Evolutionary conservation across 2,329 filamentous ascomycete genomes (phyloP), one percentile per base, ranked within the genome.

Genomic region (Stagonosporopsis cucurbitacearum): DNA sequence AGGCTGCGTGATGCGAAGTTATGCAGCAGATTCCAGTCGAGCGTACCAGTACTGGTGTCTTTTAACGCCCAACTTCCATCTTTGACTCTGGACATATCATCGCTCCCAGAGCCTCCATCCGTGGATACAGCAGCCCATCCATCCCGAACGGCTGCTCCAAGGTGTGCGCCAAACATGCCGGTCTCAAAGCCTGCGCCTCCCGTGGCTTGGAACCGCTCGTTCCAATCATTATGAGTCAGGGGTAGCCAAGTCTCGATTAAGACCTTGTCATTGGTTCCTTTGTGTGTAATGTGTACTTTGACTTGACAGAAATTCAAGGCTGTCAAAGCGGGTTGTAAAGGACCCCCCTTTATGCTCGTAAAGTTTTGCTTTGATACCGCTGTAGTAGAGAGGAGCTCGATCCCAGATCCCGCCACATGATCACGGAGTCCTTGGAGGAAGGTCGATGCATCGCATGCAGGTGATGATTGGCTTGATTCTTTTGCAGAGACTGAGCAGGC

Each of bases 1-100:
- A 78, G 33, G n/a, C 75, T 72, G 0, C 71, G 63, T 0, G 69
- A 74, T 0, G 73, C 77, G 20, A 77, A 75, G 46, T 79, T 75
- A 11, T 74, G 64, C 6, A 80, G 43, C 3, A 70, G 47, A 26
- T 66, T 50, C 65, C 69, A 70, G 19, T 75, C 64, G 3, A 74
- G 50, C 15, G 60, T 63, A 1, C 65, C 52, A 33, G 70, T 58
- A 1, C 25, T 20, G 4, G 19, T 47, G 6, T 56, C 35, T 4
- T 67, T 65, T 42, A 72, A 44, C 3, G 56, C 54, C 67, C 69
- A 74, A 2, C 60, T 63, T 17, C 45, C 58, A 41, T 69, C 64
- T 6, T 28, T 4, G 1, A 50, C 11, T 28, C 43, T 42, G 7
- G 47, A 30, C 2, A 57, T 23, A 17, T 52, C 22, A 17, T 55